These are phyloP conservation scores for Tuber brumale DNA, from an alignment of 495 filamentous ascomycete genomes.

Conservation along the genomic window DNA sequence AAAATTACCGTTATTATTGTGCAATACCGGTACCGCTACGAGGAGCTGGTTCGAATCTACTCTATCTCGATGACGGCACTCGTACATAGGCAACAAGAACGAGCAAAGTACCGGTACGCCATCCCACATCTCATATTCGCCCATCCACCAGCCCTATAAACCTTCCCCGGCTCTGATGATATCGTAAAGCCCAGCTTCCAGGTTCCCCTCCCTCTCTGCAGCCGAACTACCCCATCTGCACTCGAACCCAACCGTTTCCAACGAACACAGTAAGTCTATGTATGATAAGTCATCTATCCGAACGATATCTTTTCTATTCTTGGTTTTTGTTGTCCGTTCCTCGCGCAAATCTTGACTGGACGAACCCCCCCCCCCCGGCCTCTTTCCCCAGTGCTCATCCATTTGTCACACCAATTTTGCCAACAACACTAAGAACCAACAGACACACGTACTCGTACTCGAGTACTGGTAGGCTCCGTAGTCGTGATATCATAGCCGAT, in stretches of 20 bases:
- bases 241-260: background rate
- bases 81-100: background rate
- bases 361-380: background rate
- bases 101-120: background rate
- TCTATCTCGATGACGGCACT: background rate
- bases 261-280: background rate
- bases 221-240: background rate
- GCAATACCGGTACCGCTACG: background rate
- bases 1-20: background rate
- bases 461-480: background rate
- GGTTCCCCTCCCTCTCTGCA: background rate
- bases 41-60: background rate
- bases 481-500: background rate
- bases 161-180: background rate
- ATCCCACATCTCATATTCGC: background rate
- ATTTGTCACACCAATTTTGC: background rate
- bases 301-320: background rate
- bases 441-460: too few species aligned
- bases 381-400: background rate
- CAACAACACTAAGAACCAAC: background rate
- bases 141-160: background rate
- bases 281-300: background rate
- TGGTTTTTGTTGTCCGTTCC: background rate
- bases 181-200: background rate
- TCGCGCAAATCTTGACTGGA: background rate